Evolutionary conservation across 179 eudicot genomes (phyloP).

Genomic region (Vitellaria paradoxa): DNA sequence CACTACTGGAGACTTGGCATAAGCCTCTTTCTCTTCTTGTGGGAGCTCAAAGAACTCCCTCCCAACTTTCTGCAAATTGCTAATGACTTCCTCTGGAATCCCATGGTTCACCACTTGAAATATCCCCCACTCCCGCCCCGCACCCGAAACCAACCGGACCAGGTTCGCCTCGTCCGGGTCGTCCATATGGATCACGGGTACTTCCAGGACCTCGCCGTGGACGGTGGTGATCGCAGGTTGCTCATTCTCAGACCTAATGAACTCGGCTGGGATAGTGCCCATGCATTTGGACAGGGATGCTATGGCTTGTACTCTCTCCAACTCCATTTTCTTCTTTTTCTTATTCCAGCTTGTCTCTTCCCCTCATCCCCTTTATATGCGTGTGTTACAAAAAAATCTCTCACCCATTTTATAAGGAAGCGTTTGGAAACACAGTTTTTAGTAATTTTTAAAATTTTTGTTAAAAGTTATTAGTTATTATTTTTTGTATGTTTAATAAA

Average conservation of each 20-base stretch:
- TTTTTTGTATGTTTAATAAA: too few relatives aligned
- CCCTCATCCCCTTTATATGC: neutral
- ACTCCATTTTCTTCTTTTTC: constrained; percentile 47
- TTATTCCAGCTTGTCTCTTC: neutral
- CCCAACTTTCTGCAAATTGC: constrained; percentile 44
- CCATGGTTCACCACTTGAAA: constrained; percentile 74
- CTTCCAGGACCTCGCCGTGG: constrained; percentile 43
- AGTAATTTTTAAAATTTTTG: too few relatives aligned
- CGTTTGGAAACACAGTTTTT: too few relatives aligned
- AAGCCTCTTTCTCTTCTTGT: constrained; percentile 47
- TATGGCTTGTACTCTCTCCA: constrained; percentile 64
- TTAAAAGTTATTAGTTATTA: too few relatives aligned
- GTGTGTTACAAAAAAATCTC: neutral
- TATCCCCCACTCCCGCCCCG: constrained; percentile 63
- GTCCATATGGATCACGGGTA: constrained; percentile 56
- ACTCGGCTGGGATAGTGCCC: constrained; percentile 60
- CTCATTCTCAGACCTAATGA: constrained; percentile 51
- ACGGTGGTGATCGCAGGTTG: constrained; percentile 66
- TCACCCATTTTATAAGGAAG: too few relatives aligned
- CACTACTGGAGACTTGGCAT: constrained; percentile 34
- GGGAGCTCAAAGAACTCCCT: constrained; percentile 60
- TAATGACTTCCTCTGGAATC: constrained; percentile 45
- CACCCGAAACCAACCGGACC: constrained; percentile 31
- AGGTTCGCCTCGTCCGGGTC: constrained; percentile 19
- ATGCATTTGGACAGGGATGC: constrained; percentile 37